phyloP scores from a whole-genome alignment of 176 grass and related monocot species.

The Carex cristatella region DNA sequence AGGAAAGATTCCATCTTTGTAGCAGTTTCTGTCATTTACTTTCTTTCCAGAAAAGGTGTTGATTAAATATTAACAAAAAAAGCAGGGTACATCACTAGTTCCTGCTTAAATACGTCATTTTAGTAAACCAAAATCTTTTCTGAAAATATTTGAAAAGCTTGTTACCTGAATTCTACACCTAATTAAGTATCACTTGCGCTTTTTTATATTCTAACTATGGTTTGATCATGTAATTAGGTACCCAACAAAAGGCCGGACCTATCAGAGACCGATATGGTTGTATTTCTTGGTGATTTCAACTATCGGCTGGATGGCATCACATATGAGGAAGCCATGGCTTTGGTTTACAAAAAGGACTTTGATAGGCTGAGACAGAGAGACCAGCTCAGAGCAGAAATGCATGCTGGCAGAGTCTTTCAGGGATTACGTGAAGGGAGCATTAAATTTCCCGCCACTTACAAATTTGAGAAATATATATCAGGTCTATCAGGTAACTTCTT shows the following conservation, averaged over 20 bases:
- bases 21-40: not conserved
- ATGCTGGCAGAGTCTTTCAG: slow-evolving; percentile 74
- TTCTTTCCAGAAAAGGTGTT: not conserved
- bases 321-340: slow-evolving; percentile 68
- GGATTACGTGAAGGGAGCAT: slow-evolving; percentile 78
- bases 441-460: slow-evolving; percentile 81
- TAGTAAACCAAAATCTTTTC: not conserved
- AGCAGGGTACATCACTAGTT: not conserved
- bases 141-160: not conserved
- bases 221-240: slow-evolving; percentile 24
- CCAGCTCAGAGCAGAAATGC: slow-evolving; percentile 83
- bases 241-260: slow-evolving; percentile 50
- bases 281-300: slow-evolving; percentile 97
- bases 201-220: not conserved
- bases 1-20: not conserved
- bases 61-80: not conserved
- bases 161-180: not conserved
- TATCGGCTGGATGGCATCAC: slow-evolving; percentile 68
- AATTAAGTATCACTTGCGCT: not conserved
- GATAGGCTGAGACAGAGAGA: slow-evolving; percentile 65
- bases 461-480: slow-evolving; percentile 73
- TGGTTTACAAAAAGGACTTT: slow-evolving; percentile 56
- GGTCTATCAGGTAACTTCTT: slow-evolving; percentile 52
- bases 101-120: not conserved
- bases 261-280: slow-evolving; percentile 70